phyloP scores from a whole-genome alignment of 2,329 filamentous ascomycete genomes.

The Aspergillus unguis region DNA sequence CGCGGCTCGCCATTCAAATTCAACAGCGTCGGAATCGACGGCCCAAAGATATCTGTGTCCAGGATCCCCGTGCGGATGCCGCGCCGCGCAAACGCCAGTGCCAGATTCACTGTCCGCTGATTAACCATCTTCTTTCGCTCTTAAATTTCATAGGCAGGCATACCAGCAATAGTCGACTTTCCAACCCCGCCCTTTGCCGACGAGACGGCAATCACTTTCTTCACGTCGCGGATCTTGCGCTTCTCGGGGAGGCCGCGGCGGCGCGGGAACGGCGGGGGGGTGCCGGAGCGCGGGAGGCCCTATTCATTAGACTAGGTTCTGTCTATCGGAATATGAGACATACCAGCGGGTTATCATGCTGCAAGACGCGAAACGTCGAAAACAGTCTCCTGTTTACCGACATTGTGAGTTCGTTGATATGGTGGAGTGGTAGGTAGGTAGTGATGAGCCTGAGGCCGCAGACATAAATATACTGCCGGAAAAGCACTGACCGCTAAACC shows the following conservation, averaged over 20 bases:
- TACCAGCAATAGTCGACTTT: constrained; percentile 88
- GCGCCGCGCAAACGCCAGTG: constrained; percentile 76
- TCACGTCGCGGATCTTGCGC: constrained; percentile 76
- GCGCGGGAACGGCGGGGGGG: constrained; percentile 64
- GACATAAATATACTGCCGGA: constrained; percentile 19
- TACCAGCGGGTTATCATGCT: constrained; percentile 88
- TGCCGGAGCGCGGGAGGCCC: constrained; percentile 79
- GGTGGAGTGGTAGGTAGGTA: background rate
- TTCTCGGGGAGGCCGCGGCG: constrained; percentile 78
- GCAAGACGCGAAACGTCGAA: constrained; percentile 52
- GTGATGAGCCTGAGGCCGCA: constrained; percentile 3
- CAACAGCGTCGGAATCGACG: constrained; percentile 86
- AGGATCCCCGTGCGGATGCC: constrained; percentile 83
- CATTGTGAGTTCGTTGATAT: constrained; percentile 11
- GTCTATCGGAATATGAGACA: constrained; percentile 8
- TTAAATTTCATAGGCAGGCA: constrained; percentile 8
- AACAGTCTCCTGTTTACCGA: constrained; percentile 46
- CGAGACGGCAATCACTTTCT: constrained; percentile 92
- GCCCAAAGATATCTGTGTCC: constrained; percentile 95
- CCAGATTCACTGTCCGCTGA: constrained; percentile 62
- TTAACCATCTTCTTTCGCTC: background rate
- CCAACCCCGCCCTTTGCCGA: constrained; percentile 98
- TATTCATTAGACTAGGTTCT: constrained; percentile 38
- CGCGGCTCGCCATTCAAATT: constrained; percentile 76
- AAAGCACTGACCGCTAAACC: constrained; percentile 17